Evolutionary conservation across 352 stramenopile genomes (phyloP).

Genomic region (Phytophthora pisi): DNA sequence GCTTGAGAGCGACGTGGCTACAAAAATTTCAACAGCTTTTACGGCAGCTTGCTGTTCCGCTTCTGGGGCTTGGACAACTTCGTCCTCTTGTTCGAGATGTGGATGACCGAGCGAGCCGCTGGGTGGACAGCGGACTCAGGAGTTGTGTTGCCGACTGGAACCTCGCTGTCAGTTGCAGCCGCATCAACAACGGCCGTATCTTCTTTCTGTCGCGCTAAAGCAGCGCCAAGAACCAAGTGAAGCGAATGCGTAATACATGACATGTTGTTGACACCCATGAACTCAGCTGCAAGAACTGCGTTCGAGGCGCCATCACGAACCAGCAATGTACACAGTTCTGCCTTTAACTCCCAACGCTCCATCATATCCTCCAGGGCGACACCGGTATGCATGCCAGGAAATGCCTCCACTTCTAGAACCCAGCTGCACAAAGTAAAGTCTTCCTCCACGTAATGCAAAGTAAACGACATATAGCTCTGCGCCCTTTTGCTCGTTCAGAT

Average conservation of each 20-base stretch:
- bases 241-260: background rate
- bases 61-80: no score
- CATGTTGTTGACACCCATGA: background rate
- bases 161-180: no score
- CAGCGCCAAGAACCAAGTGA: background rate
- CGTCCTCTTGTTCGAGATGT: no score
- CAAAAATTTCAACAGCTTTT: no score
- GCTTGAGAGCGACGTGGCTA: no score
- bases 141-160: no score
- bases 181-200: no score
- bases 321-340: background rate
- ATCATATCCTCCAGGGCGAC: background rate
- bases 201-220: background rate
- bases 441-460: constrained; percentile 10
- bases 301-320: background rate
- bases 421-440: background rate
- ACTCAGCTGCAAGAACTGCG: background rate
- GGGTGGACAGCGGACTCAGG: no score
- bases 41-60: no score
- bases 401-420: background rate
- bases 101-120: no score
- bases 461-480: constrained; percentile 11
- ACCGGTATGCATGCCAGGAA: background rate
- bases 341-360: background rate
- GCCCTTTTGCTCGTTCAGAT: constrained; percentile 9